Conservation (phyloP, 2,329 filamentous ascomycete genomes). For the Talaromyces sp. region DNA sequence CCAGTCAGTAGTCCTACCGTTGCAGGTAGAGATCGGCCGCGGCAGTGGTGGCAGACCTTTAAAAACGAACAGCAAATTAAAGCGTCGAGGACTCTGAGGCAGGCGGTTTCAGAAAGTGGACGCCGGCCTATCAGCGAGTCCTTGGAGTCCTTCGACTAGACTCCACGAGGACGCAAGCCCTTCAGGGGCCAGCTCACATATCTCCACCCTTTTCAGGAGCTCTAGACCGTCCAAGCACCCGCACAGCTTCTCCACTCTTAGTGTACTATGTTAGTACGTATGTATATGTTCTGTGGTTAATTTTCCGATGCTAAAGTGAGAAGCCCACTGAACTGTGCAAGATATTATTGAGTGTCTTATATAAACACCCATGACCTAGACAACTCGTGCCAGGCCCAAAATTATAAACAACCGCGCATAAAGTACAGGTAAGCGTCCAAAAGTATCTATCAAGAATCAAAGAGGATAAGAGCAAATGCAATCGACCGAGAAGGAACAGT, state of each 20-base stretch:
- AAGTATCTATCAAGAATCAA: constrained; percentile 17
- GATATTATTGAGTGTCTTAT: neutral
- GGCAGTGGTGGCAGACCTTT: neutral
- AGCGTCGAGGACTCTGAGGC: neutral
- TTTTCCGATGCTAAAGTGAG: neutral
- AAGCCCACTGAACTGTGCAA: neutral
- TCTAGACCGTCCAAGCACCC: constrained; percentile 3
- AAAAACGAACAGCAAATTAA: constrained; percentile 4
- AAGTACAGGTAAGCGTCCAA: constrained; percentile 14
- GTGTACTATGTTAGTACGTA: no score
- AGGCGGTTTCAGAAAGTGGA: neutral
- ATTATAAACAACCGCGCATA: constrained; percentile 16
- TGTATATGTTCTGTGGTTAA: neutral
- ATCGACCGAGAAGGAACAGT: constrained; percentile 15
- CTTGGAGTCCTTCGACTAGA: neutral
- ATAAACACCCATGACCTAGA: neutral
- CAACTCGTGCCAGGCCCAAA: neutral
- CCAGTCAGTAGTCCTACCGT: neutral
- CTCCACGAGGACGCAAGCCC: constrained; percentile 2
- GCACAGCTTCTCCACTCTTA: neutral
- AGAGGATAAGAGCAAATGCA: constrained; percentile 9
- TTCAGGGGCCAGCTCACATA: constrained; percentile 4
- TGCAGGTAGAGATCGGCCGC: constrained; percentile 6
- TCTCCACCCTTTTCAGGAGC: neutral
- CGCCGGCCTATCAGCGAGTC: neutral